Base-by-base conservation (phyloP, 768 basidiomycete genomes). In the Termitomyces sp. region DNA sequence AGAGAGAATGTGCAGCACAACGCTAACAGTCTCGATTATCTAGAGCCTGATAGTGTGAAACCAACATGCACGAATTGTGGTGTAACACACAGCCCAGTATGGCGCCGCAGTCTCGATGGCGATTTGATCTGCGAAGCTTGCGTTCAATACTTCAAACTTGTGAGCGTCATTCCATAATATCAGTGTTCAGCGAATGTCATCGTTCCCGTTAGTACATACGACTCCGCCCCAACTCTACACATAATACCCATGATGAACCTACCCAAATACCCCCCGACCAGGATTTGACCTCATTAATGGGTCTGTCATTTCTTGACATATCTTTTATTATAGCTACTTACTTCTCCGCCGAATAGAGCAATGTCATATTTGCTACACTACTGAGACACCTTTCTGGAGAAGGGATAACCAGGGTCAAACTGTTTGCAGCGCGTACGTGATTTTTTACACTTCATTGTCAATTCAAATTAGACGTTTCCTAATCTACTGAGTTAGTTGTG, bases 51-150 rank as follows among this genome's bases (percentile, higher is more conserved):
- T 18, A 18, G 37, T 39, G 13, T 39, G 13, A 13, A 45, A 45
- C 22, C 18, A 24, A 18, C 10, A 45, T 93, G 91, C 66, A 88
- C 87, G 12, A 93, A 91, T 69, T 93, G 91, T 64, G 91, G 91
- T 22, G 90, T 91, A 6, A 93, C 90, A 1, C 89, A 91, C 63
- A 93, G 91, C 0, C 91, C 91, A 8, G 80, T 93, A 37, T 93
- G 91, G 91, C 78, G 91, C 24, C 80, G 91, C 6, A 91, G 91
- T 0, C 70, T 93, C 62, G 92, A 91, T 60, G 91, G 93, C 63
- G 91, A 93, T 73, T 70, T 93, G 59, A 93, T 93, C 65, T 93
- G 91, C 68, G 93, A 93, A 63, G 91, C 91, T 0, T 93, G 91
- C 62, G 91, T 91, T 8, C 73, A 93, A 45, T 93, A 93, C 69